A percentile compares a stretch with the other conserved stretches of the same genome.
Conservation (phyloP, 257 asterid genomes). For the Cruciata laevipes region DNA sequence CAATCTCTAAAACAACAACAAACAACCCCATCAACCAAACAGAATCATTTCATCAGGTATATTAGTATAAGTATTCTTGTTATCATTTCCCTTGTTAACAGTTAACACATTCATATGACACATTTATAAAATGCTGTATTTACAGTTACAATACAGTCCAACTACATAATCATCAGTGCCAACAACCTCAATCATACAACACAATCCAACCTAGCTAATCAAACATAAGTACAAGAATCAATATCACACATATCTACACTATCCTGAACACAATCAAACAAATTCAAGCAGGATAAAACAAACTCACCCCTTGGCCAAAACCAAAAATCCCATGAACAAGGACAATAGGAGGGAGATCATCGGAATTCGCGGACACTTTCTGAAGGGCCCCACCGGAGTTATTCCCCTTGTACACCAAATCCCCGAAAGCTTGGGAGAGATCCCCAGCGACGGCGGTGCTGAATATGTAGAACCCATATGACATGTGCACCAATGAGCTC, state of each 20-base stretch:
- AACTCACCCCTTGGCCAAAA: constrained; percentile 93
- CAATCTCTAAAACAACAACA: constrained; percentile 45
- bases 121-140: not conserved
- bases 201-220: not conserved
- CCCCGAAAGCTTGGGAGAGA: constrained; percentile 61
- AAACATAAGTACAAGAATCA: not conserved
- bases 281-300: not conserved
- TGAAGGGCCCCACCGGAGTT: constrained; percentile 29
- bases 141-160: not conserved
- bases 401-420: constrained; percentile 58
- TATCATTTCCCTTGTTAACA: not conserved
- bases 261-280: not conserved
- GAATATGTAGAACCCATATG: constrained; percentile 78
- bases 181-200: not conserved
- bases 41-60: no score
- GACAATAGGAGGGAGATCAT: constrained; percentile 88
- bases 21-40: constrained; percentile 8
- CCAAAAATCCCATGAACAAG: constrained; percentile 95
- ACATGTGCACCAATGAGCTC: constrained; percentile 79
- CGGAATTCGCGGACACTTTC: constrained; percentile 31
- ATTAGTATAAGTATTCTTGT: not conserved
- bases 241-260: not conserved
- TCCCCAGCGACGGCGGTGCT: constrained; percentile 92
- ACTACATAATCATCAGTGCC: not conserved
- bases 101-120: not conserved